Conservation (phyloP, 75 land plant species). For the Ceratopteris richardii region DNA sequence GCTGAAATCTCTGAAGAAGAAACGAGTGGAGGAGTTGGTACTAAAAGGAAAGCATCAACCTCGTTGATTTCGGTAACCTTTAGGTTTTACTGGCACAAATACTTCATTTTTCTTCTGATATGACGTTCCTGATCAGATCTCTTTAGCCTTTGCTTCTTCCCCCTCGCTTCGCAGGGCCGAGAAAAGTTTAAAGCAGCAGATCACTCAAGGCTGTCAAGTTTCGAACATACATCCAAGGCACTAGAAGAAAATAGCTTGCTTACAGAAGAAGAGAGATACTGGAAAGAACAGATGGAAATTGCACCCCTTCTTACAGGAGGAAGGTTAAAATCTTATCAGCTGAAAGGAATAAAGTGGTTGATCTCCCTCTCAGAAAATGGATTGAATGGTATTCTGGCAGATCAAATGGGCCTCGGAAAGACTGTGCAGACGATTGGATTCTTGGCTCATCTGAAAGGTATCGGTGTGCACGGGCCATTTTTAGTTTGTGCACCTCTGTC, state of each 20-base stretch:
- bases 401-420: constrained; percentile 99
- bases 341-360: constrained; percentile 95
- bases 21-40: too few species aligned
- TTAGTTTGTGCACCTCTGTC: constrained; percentile 80
- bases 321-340: constrained; percentile 74
- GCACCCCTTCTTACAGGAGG: constrained; percentile 86
- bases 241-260: constrained; percentile 38
- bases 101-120: too few species aligned
- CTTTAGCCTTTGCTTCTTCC: neutral
- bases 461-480: constrained; percentile 78
- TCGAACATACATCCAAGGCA: constrained; percentile 22
- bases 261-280: constrained; percentile 63
- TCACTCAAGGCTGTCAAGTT: constrained; percentile 56
- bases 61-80: neutral
- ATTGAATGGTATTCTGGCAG: constrained; percentile 91
- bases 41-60: neutral
- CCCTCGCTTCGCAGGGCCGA: constrained; percentile 16
- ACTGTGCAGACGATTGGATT: constrained; percentile 92
- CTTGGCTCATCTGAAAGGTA: constrained; percentile 85
- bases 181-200: constrained; percentile 65
- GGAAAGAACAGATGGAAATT: constrained; percentile 72
- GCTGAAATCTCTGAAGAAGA: too few species aligned
- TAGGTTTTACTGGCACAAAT: too few species aligned
- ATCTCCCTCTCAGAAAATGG: constrained; percentile 98
- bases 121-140: too few species aligned